These are phyloP conservation scores for Tarenaya hassleriana DNA, from an alignment of 345 rosid genomes.

Conservation along the genomic window DNA sequence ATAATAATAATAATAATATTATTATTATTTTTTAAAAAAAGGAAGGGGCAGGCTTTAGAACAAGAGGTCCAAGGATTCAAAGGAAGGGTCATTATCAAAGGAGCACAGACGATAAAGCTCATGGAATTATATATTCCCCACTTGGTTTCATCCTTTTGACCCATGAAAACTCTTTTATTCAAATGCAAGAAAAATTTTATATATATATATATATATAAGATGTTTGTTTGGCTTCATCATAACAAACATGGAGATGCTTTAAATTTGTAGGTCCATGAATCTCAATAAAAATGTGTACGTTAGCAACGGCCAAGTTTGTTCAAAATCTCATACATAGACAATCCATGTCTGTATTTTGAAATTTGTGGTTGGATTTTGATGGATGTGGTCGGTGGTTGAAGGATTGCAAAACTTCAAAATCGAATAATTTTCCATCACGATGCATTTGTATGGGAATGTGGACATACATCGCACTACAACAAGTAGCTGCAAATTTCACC, in stretches of 20 bases:
- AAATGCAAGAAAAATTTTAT: not conserved
- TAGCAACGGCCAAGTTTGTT: too few species aligned
- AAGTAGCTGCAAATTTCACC: too few species aligned
- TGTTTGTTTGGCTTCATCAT: constrained; percentile 3
- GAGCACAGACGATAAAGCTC: constrained; percentile 11
- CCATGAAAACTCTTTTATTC: constrained; percentile 4
- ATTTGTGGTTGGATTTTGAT: too few species aligned
- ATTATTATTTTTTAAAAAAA: not conserved
- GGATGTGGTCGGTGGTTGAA: too few species aligned
- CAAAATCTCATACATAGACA: too few species aligned
- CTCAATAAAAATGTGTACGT: constrained; percentile 9
- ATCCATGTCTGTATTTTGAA: too few species aligned
- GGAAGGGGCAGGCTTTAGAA: too few species aligned
- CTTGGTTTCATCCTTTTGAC: constrained; percentile 18
- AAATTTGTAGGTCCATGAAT: constrained; percentile 22
- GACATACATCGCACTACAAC: too few species aligned
- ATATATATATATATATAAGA: not conserved
- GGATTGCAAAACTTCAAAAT: too few species aligned
- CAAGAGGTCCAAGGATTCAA: constrained; percentile 19
- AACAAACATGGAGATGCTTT: constrained; percentile 20
- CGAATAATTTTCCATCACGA: too few species aligned
- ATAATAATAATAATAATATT: not conserved
- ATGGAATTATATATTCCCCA: too few species aligned
- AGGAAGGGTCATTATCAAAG: constrained; percentile 21
- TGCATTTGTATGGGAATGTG: too few species aligned